Conservation (phyloP, 2,329 filamentous ascomycete genomes). For the Lasiodiplodia hormozganensis region DNA sequence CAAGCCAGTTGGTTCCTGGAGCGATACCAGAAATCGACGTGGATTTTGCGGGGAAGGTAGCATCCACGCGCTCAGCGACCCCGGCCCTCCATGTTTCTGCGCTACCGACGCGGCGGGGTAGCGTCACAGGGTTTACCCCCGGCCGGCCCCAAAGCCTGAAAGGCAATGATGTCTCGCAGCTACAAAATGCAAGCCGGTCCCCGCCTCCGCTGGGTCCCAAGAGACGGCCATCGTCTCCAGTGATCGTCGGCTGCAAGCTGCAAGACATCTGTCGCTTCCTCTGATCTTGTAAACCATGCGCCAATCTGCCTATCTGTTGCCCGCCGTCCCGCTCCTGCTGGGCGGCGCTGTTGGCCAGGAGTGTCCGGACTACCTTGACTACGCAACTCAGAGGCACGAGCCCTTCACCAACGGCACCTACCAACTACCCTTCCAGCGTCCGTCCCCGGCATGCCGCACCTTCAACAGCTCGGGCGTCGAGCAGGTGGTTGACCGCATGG, state of each 20-base stretch:
- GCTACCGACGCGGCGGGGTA: constrained; percentile 20
- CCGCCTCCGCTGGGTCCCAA: neutral
- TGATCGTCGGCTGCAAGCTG: constrained; percentile 12
- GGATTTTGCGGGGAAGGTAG: constrained; percentile 18
- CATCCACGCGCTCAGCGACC: neutral
- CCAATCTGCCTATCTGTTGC: constrained; percentile 10
- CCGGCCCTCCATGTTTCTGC: constrained; percentile 2
- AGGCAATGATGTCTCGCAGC: constrained; percentile 6
- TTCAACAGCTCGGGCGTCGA: constrained; percentile 55
- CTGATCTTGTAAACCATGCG: constrained; percentile 4
- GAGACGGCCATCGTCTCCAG: neutral
- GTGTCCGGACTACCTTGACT: constrained; percentile 55
- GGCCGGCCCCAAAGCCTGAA: neutral
- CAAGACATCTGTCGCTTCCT: constrained; percentile 1
- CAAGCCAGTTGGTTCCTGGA: constrained; percentile 1
- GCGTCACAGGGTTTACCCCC: constrained; percentile 6
- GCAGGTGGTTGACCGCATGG: constrained; percentile 44
- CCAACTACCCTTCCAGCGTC: constrained; percentile 55
- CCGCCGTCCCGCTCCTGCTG: constrained; percentile 12
- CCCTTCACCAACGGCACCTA: constrained; percentile 54
- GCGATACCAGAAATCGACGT: constrained; percentile 7
- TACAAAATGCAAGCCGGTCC: constrained; percentile 6
- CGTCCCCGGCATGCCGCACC: constrained; percentile 52
- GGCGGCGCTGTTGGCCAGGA: constrained; percentile 31
- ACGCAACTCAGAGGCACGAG: constrained; percentile 49